Percentiles rank a stretch among this genome's conserved stretches.
These are phyloP conservation scores for Geotrichum ghanense DNA, from an alignment of 805 yeast genomes.

Conservation along the genomic window DNA sequence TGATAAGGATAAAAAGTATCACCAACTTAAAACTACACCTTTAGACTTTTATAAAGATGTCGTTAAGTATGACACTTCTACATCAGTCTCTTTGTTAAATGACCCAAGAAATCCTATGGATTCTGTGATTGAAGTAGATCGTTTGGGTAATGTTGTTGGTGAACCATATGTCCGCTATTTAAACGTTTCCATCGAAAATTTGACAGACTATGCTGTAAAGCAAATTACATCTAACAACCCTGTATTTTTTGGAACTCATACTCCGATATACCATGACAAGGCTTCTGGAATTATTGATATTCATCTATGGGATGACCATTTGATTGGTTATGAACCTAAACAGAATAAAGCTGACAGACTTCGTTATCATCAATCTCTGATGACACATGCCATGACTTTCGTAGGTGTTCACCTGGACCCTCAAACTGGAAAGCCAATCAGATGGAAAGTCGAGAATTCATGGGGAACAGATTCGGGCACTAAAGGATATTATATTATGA, in stretches of 20 bases:
- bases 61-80: conserved; percentile 39
- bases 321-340: conserved; percentile 33
- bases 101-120: conserved; percentile 72
- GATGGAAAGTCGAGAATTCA: conserved; percentile 68
- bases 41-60: conserved; percentile 46
- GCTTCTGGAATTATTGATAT: conserved; percentile 62
- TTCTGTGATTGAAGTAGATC: conserved; percentile 54
- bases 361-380: conserved; percentile 54
- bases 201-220: conserved; percentile 51
- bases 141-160: conserved; percentile 61
- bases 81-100: conserved; percentile 56
- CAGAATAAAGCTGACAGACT: conserved; percentile 58
- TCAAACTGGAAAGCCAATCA: conserved; percentile 42
- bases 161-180: conserved; percentile 61
- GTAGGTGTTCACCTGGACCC: conserved; percentile 66
- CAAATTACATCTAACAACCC: conserved; percentile 65
- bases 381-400: conserved; percentile 88
- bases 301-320: conserved; percentile 52
- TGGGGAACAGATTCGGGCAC: conserved; percentile 63
- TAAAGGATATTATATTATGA: conserved; percentile 61
- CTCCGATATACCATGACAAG: conserved; percentile 60
- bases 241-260: conserved; percentile 80
- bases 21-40: conserved; percentile 47
- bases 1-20: conserved; percentile 30
- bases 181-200: conserved; percentile 47